phyloP scores from a whole-genome alignment of 371 early-diverging fungal genomes.

The Dichotomocladium elegans region DNA sequence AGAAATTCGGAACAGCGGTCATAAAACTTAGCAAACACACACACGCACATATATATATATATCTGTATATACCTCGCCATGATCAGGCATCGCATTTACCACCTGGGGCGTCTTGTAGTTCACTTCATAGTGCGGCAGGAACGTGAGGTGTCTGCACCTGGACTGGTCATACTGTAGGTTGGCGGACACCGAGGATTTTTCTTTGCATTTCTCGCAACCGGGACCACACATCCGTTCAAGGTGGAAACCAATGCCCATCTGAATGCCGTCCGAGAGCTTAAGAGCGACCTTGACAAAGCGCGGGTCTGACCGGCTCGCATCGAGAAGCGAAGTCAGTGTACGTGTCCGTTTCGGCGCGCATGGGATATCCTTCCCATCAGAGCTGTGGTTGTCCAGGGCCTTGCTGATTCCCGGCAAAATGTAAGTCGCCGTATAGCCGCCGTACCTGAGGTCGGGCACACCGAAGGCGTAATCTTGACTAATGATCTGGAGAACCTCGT shows the following conservation, averaged over 20 bases:
- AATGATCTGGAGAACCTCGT: slow-evolving; percentile 44
- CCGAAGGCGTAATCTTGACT: slow-evolving; percentile 46
- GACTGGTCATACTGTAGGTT: neutral
- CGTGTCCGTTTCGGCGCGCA: slow-evolving; percentile 2
- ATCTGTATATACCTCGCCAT: slow-evolving; percentile 25
- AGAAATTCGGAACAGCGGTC: too few relatives aligned
- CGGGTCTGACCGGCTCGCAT: neutral
- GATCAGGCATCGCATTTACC: slow-evolving; percentile 15
- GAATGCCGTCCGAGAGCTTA: slow-evolving; percentile 39
- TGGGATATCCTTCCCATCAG: neutral
- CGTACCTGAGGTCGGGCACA: slow-evolving; percentile 41
- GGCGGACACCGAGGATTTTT: slow-evolving; percentile 2
- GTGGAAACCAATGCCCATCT: slow-evolving; percentile 47
- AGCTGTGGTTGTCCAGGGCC: too few relatives aligned
- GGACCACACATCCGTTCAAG: slow-evolving; percentile 20
- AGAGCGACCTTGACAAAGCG: slow-evolving; percentile 36
- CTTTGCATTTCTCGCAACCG: slow-evolving; percentile 47
- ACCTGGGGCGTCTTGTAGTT: slow-evolving; percentile 43
- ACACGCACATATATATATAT: neutral
- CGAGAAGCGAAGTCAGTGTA: neutral
- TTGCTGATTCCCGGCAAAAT: slow-evolving; percentile 6
- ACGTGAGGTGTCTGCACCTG: slow-evolving; percentile 35
- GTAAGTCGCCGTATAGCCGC: slow-evolving; percentile 26
- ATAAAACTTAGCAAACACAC: neutral
- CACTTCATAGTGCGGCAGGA: slow-evolving; percentile 52